Evolutionary conservation across 331 rosid species (phyloP).

Genomic region (Pyracantha coccinea): DNA sequence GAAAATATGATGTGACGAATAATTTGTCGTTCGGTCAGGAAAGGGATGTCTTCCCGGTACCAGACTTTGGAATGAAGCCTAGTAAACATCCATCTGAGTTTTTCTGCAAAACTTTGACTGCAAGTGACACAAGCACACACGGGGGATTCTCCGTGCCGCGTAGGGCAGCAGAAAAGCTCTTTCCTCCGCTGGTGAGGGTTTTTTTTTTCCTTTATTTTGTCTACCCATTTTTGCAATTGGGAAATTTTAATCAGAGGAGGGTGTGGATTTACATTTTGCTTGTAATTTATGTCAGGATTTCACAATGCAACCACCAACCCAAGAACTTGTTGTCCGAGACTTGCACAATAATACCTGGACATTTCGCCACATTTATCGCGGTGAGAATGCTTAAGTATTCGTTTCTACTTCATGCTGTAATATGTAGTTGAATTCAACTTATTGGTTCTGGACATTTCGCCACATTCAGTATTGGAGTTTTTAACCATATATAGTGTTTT

Average conservation of each 20-base stretch:
- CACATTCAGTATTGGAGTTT: background rate
- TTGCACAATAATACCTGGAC: slow-evolving; percentile 95
- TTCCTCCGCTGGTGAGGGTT: slow-evolving; percentile 66
- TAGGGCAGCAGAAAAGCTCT: slow-evolving; percentile 96
- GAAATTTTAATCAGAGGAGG: background rate
- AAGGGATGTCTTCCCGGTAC: slow-evolving; percentile 74
- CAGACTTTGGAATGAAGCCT: slow-evolving; percentile 70
- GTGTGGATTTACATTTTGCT: background rate
- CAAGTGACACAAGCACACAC: slow-evolving; percentile 98
- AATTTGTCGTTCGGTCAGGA: slow-evolving; percentile 39
- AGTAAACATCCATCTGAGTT: slow-evolving; percentile 90
- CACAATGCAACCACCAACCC: slow-evolving; percentile 94
- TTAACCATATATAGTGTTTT: background rate
- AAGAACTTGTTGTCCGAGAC: slow-evolving; percentile 91
- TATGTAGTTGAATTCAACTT: background rate
- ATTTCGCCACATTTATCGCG: slow-evolving; percentile 94
- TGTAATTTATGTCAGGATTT: slow-evolving; percentile 49
- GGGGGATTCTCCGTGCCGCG: slow-evolving; percentile 99
- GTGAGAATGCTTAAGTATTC: slow-evolving; percentile 36
- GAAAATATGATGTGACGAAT: too few species aligned
- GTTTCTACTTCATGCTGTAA: background rate
- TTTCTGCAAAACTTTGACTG: slow-evolving; percentile 98
- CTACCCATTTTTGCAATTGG: background rate
- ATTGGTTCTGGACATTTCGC: background rate
- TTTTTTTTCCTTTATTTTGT: background rate